Base-by-base conservation (phyloP, 148 eudicot species). In the Rhododendron kiyosumense region DNA sequence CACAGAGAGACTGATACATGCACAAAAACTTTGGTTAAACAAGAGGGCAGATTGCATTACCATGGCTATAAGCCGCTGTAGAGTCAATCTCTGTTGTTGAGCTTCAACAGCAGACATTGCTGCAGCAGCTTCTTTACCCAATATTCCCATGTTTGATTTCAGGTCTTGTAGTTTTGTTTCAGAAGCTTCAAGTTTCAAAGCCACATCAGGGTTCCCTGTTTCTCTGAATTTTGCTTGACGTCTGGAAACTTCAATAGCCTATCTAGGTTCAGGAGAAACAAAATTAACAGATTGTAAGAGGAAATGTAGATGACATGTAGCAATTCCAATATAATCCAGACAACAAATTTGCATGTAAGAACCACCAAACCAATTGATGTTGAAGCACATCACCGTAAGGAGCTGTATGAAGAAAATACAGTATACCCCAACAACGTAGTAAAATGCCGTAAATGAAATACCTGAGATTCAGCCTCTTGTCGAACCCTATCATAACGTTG, bases 401-500 rank as follows among this genome's bases (percentile, higher is more conserved):
- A 52, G 32, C 43, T 18, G 24, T 17, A 30, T 28, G 65, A 52
- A 81, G 73, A 65, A 26, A 32, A 76, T n/a, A 83, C 14, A 32
- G 43, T 34, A 45, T 24, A 45, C 77, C 78, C 20, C 77, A 13
- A 81, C 20, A 63, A 85, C 45, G 24, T 74, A 32, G 22, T 84
- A 81, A 32, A n/a, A 30, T 48, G 52, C 76, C 52, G 22, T 81
- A 81, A 26, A 46, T 51, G 73, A 79, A 75, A 84, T 88, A 96
- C 99, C 99, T 96, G 99, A 83, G 97, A 96, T 90, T 96, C 99
- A 84, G 99, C 97, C 89, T 96, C 99, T 94, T 96, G 99, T 74
- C 99, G 94, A 94, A 95, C 93, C 90, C 94, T 87, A 86, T 95
- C 99, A 86, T 96, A 96, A 82, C 99, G 94, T 86, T 96, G 99